These are phyloP conservation scores for Helotiales sp. DNA, from an alignment of 2,329 filamentous ascomycete genomes.

Conservation along the genomic window DNA sequence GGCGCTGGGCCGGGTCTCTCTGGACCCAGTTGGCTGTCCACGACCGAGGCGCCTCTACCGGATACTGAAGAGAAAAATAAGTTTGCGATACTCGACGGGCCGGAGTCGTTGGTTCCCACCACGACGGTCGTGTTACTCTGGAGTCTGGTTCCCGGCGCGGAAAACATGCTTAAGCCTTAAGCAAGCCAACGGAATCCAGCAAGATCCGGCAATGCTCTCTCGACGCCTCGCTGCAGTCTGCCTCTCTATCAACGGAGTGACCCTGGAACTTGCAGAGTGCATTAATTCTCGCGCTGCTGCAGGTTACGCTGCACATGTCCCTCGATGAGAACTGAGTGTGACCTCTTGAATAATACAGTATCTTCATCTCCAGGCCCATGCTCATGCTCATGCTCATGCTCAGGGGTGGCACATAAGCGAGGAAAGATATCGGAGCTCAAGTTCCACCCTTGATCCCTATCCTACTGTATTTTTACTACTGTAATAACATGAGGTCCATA, in stretches of 20 bases:
- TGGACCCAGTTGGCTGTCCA: background rate
- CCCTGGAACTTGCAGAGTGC: background rate
- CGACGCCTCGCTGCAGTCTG: background rate
- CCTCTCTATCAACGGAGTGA: background rate
- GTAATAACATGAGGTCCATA: background rate
- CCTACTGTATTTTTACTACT: too few relatives aligned
- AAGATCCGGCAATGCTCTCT: background rate
- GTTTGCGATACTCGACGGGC: background rate
- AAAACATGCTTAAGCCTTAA: background rate
- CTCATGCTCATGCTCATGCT: too few relatives aligned
- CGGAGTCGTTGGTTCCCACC: background rate
- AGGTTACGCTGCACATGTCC: too few relatives aligned
- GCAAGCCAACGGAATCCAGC: background rate
- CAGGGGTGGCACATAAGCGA: background rate
- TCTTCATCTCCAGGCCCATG: background rate
- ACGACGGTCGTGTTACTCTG: background rate
- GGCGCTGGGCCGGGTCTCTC: background rate
- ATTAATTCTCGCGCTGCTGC: background rate
- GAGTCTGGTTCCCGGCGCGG: background rate
- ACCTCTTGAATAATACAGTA: background rate
- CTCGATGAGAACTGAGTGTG: background rate
- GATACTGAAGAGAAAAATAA: background rate
- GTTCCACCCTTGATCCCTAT: background rate
- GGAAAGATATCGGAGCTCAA: background rate
- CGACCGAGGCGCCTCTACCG: background rate